Conservation (phyloP, 2,329 filamentous ascomycete species). For the Colletotrichum agaves region DNA sequence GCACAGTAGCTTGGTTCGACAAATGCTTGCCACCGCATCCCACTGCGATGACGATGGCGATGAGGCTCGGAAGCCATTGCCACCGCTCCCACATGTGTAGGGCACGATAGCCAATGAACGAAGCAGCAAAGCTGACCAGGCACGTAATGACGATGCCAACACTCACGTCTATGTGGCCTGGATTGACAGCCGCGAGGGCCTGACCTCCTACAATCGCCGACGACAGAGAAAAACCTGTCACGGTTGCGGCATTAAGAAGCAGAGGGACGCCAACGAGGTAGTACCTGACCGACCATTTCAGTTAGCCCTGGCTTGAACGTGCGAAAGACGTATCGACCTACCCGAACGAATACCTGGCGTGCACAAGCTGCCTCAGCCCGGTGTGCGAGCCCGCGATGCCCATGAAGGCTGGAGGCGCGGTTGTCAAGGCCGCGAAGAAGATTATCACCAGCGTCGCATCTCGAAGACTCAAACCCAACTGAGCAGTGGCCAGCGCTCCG, state of each 20-base stretch:
- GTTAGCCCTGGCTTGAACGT: not conserved
- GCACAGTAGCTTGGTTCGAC: conserved; percentile 54
- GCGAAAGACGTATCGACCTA: conserved; percentile 41
- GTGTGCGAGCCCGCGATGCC: conserved; percentile 65
- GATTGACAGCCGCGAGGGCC: conserved; percentile 59
- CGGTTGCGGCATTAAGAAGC: conserved; percentile 65
- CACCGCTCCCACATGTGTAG: conserved; percentile 66
- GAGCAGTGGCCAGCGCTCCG: conserved; percentile 66
- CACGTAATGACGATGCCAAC: conserved; percentile 68
- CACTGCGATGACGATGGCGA: conserved; percentile 62
- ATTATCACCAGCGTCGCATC: conserved; percentile 67
- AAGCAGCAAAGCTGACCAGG: conserved; percentile 62
- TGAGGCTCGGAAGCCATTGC: conserved; percentile 66
- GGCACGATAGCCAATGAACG: conserved; percentile 64
- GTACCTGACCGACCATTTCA: conserved; percentile 43
- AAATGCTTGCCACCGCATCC: conserved; percentile 64
- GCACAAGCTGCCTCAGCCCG: conserved; percentile 68
- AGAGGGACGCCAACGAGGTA: conserved; percentile 63
- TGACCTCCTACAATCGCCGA: conserved; percentile 67
- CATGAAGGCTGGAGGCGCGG: conserved; percentile 64
- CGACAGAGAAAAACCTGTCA: conserved; percentile 68
- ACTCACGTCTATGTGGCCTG: conserved; percentile 57
- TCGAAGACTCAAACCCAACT: conserved; percentile 64
- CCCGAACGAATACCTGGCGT: conserved; percentile 70
- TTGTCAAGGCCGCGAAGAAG: conserved; percentile 67